Evolutionary conservation across 179 eudicot genomes (phyloP).

Genomic region (Camellia oleifera): DNA sequence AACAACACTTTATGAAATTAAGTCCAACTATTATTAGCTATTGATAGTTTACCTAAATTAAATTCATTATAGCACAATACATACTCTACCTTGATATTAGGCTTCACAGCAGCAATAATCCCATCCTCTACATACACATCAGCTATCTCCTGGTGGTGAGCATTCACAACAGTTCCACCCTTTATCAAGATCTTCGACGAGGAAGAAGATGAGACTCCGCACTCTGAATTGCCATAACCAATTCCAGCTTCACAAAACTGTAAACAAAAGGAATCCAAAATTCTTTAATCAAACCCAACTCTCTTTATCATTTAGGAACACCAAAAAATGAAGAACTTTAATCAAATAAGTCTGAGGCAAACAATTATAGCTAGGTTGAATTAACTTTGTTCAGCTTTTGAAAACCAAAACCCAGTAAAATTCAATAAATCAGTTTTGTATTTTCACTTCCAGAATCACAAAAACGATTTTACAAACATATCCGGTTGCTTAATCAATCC

Average conservation of each 20-base stretch:
- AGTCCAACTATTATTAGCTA: too few relatives aligned
- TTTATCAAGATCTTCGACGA: conserved; percentile 77
- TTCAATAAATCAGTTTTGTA: neutral
- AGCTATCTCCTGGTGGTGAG: conserved; percentile 73
- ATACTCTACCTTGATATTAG: conserved; percentile 60
- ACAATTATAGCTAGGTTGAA: neutral
- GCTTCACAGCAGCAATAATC: conserved; percentile 62
- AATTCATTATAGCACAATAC: neutral
- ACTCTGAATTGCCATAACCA: conserved; percentile 53
- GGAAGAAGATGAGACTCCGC: conserved; percentile 41
- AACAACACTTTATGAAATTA: too few relatives aligned
- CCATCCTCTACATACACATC: conserved; percentile 96
- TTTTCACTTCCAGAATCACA: neutral
- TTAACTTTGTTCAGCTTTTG: neutral
- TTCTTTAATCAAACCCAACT: neutral
- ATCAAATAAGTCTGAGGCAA: neutral
- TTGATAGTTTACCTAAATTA: neutral
- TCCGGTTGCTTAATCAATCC: neutral
- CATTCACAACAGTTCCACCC: conserved; percentile 91
- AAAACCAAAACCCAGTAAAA: neutral
- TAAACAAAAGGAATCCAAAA: neutral
- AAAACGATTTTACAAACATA: neutral
- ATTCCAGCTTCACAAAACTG: conserved; percentile 76
- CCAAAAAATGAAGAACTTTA: neutral
- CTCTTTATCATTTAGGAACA: neutral